Percentiles rank a stretch among this genome's conserved stretches.
Evolutionary conservation across 208 protist species (phyloP).

Genomic region (Trypanosomatidae sp.): DNA sequence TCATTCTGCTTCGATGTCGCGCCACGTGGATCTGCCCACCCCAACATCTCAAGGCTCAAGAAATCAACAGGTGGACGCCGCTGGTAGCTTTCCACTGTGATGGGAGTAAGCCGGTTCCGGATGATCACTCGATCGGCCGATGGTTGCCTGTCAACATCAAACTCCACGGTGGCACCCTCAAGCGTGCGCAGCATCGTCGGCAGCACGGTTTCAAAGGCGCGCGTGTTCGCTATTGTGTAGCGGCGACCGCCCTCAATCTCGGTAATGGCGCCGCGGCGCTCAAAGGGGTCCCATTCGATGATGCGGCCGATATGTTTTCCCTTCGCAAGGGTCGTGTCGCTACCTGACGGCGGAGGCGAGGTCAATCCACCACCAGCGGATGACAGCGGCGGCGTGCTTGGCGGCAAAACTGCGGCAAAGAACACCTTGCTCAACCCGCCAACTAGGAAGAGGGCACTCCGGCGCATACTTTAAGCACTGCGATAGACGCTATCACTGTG

Average conservation of each 20-base stretch:
- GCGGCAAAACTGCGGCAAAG: neutral
- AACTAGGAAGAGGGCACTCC: slow-evolving; percentile 2
- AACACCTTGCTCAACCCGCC: slow-evolving; percentile 7
- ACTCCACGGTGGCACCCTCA: slow-evolving; percentile 65
- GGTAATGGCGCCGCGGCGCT: slow-evolving; percentile 65
- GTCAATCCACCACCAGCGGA: neutral
- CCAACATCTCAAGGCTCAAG: slow-evolving; percentile 32
- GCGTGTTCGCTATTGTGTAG: slow-evolving; percentile 70
- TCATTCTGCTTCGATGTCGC: neutral
- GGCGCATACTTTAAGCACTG: slow-evolving; percentile 2
- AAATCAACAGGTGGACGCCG: slow-evolving; percentile 64
- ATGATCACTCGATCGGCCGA: slow-evolving; percentile 73
- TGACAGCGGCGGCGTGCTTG: neutral
- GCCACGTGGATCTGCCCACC: slow-evolving; percentile 3
- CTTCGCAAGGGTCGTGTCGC: neutral
- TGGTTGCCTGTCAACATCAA: slow-evolving; percentile 29
- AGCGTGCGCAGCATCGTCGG: slow-evolving; percentile 67
- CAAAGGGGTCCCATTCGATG: slow-evolving; percentile 76
- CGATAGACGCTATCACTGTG: neutral
- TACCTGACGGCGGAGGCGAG: neutral
- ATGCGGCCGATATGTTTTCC: slow-evolving; percentile 40
- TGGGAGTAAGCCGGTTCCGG: slow-evolving; percentile 50
- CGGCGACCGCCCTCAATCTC: slow-evolving; percentile 44
- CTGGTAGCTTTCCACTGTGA: slow-evolving; percentile 70
- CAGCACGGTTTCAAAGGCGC: slow-evolving; percentile 87